Conservation (phyloP, 129 eudicot genomes). For the Chrysanthemum lavandulifolium region DNA sequence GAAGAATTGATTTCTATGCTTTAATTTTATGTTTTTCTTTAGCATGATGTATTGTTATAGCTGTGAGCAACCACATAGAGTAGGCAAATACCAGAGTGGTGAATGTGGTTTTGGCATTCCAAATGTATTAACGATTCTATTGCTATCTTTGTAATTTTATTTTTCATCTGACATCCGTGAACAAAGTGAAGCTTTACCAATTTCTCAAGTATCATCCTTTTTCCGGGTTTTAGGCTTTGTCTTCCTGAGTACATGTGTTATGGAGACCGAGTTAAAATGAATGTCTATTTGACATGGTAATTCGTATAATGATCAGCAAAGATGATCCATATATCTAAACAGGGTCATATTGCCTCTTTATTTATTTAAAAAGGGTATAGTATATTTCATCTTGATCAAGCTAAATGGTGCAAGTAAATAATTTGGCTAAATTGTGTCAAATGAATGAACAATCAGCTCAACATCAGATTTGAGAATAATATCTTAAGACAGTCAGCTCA, state of each 20-base stretch:
- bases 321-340: too few species aligned
- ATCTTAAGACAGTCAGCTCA: too few species aligned
- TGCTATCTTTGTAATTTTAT: conserved; percentile 15
- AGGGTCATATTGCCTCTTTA: too few species aligned
- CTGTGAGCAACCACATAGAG: neutral
- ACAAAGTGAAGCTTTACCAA: conserved; percentile 19
- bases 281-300: too few species aligned
- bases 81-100: conserved; percentile 20
- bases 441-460: too few species aligned
- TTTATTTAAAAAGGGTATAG: too few species aligned
- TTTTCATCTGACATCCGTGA: conserved; percentile 19
- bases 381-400: too few species aligned
- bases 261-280: neutral
- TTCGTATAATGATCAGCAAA: neutral
- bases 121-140: conserved; percentile 21
- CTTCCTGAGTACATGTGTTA: neutral
- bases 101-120: conserved; percentile 22
- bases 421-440: too few species aligned
- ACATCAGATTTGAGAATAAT: too few species aligned
- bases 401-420: too few species aligned
- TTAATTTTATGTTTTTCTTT: neutral
- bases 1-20: conserved; percentile 14
- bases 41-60: conserved; percentile 2
- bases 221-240: neutral
- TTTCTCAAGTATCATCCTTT: conserved; percentile 18